A percentile compares a stretch with the other conserved stretches of the same genome.
phyloP scores from a whole-genome alignment of 345 rosid species.

The Rhizophora mangle region DNA sequence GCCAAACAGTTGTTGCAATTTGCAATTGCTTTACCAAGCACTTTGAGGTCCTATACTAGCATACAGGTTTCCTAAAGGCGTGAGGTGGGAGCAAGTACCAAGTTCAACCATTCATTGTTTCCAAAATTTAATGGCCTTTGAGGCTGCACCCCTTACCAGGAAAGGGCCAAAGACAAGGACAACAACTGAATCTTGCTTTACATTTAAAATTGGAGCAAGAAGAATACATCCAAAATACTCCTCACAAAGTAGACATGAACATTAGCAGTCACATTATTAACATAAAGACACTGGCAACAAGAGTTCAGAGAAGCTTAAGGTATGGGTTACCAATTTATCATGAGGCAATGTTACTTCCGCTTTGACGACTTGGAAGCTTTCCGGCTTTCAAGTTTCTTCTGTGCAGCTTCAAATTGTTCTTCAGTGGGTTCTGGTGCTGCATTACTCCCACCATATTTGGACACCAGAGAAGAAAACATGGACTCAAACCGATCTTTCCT shows the following conservation, averaged over 20 bases:
- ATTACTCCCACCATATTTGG: conserved; percentile 58
- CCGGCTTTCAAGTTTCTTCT: conserved; percentile 53
- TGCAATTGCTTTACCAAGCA: too few species aligned
- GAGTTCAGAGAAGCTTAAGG: neutral
- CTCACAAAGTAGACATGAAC: too few species aligned
- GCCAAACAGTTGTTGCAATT: too few species aligned
- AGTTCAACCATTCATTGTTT: too few species aligned
- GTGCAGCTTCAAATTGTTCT: conserved; percentile 90
- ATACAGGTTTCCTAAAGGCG: too few species aligned
- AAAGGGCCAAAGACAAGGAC: neutral
- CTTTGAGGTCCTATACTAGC: too few species aligned
- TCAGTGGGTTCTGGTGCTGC: conserved; percentile 64
- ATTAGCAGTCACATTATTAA: neutral
- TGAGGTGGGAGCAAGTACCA: too few species aligned
- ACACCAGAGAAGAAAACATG: conserved; percentile 71
- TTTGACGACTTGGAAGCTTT: conserved; percentile 49
- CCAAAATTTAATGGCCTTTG: too few species aligned
- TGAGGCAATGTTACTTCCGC: conserved; percentile 25
- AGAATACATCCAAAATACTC: neutral
- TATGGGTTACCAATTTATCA: too few species aligned
- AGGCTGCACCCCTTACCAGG: neutral
- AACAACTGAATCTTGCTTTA: neutral
- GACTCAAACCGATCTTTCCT: conserved; percentile 75
- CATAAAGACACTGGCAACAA: conserved; percentile 7
- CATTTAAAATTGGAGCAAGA: neutral